These are phyloP conservation scores for Helotiales sp. DNA, from an alignment of 2,329 filamentous ascomycete genomes.

Conservation along the genomic window DNA sequence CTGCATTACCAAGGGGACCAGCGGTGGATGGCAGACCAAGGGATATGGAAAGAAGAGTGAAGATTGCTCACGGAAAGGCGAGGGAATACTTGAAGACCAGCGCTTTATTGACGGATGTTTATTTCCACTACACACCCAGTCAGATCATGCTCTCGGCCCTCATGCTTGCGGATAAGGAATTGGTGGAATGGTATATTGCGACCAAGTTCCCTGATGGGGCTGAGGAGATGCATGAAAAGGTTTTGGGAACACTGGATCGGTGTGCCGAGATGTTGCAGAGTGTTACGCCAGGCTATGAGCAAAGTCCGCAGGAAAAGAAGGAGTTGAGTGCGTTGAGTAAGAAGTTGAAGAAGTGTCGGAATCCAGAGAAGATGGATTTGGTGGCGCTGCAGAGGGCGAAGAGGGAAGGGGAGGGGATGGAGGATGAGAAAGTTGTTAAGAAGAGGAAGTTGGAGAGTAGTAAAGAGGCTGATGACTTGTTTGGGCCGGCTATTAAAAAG, in stretches of 20 bases:
- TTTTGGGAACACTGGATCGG: conserved; percentile 47
- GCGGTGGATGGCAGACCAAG: conserved; percentile 9
- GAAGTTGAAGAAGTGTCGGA: conserved; percentile 72
- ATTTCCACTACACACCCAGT: conserved; percentile 92
- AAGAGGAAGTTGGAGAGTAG: conserved; percentile 44
- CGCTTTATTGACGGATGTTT: conserved; percentile 87
- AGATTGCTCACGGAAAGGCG: conserved; percentile 69
- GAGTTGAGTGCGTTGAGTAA: conserved; percentile 60
- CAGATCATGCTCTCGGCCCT: conserved; percentile 90
- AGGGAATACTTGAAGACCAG: conserved; percentile 75
- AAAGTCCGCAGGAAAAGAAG: conserved; percentile 38
- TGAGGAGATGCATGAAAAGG: conserved; percentile 43
- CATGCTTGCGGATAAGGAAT: conserved; percentile 68
- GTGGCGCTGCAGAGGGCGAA: conserved; percentile 62
- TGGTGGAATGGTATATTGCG: conserved; percentile 41
- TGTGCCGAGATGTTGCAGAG: conserved; percentile 56
- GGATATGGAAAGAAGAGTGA: conserved; percentile 43
- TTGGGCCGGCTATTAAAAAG: conserved; percentile 32
- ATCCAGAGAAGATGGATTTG: conserved; percentile 72
- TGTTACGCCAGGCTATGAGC: conserved; percentile 44
- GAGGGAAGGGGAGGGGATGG: conserved; percentile 45
- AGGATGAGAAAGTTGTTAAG: conserved; percentile 34
- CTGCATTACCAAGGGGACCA: conserved; percentile 18
- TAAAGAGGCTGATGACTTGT: conserved; percentile 37
- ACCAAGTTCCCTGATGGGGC: conserved; percentile 32